Evolutionary conservation across 2,329 filamentous ascomycete genomes (phyloP).

Genomic region (Epichloe bromicola): DNA sequence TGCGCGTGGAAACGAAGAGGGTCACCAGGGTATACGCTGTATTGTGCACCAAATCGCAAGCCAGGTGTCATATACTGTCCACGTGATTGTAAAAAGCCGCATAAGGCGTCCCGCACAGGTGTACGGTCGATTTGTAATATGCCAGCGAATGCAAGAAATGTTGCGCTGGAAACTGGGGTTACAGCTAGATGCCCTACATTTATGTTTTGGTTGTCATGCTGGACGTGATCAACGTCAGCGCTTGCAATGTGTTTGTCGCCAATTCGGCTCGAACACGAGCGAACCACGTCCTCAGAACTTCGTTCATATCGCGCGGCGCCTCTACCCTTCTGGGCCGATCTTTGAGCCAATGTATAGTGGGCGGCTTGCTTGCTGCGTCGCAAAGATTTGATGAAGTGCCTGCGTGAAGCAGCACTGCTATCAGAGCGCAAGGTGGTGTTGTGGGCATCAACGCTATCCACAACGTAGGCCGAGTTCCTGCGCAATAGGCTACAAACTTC

Average conservation of each 20-base stretch:
- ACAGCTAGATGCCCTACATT: not conserved
- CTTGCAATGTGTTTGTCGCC: not conserved
- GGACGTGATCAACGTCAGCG: not conserved
- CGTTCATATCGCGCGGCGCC: slow-evolving; percentile 11
- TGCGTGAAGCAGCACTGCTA: slow-evolving; percentile 42
- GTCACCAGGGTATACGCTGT: slow-evolving; percentile 90
- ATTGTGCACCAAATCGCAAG: slow-evolving; percentile 85
- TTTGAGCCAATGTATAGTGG: slow-evolving; percentile 26
- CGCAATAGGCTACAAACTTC: slow-evolving; percentile 74
- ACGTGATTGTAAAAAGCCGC: slow-evolving; percentile 61
- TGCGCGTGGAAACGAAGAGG: slow-evolving; percentile 91
- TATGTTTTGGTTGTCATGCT: not conserved
- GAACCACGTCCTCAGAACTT: not conserved
- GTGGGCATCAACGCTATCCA: slow-evolving; percentile 68
- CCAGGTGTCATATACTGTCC: slow-evolving; percentile 87
- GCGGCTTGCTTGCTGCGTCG: slow-evolving; percentile 29
- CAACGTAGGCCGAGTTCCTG: slow-evolving; percentile 61
- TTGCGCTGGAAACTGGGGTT: slow-evolving; percentile 23
- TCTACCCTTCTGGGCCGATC: slow-evolving; percentile 22
- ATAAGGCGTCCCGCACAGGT: slow-evolving; percentile 39
- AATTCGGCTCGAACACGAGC: not conserved
- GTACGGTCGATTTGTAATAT: slow-evolving; percentile 6
- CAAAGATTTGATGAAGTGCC: slow-evolving; percentile 50
- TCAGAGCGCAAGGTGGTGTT: slow-evolving; percentile 42
- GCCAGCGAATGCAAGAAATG: slow-evolving; percentile 14